Evolutionary conservation across 2,329 filamentous ascomycete species (phyloP), one percentile per base, ranked within the genome.

Genomic region (Myrmaecium sp.): DNA sequence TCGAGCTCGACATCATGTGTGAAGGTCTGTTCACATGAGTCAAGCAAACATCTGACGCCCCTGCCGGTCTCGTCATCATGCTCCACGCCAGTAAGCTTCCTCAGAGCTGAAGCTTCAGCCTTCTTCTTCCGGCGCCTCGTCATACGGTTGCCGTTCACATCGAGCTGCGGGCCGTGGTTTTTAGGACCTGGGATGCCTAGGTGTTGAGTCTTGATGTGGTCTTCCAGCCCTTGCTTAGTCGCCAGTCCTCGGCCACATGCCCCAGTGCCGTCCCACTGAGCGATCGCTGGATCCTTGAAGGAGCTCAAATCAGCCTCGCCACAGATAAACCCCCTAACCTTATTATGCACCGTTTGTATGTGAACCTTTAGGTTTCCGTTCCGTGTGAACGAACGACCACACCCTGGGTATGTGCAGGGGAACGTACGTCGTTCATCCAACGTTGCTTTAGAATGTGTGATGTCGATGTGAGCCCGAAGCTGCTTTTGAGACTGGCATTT

Each of bases 201-300:
- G 47, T 95, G 86, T 13, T 80, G 67, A 25, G 76, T 82, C 12
- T 80, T 73, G 23, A 94, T 64, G 45, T 95, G 86, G 37, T 89
- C 77, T 47, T 86, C 78, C 0, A 94, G 63, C 16, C 71, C 72
- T 11, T 69, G 65, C 49, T 91, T 93, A 33, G 75, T 78, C 31
- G 69, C 67, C 42, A 91, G 89, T 18, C 66, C 65, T 33, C 71
- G 67, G 2, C 75, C 78, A 43, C 86, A 95, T 10, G 75, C 79
- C 26, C 71, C 61, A 6, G 62, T 52, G 13, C 62, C 64, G 30
- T 67, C 58, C 76, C 82, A 92, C 5, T 51, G 58, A 6, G 56
- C 51, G 2, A 89, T 40, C 22, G 55, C 53, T 12, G 44, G 54
- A 23, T 69, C 69, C 16, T 45, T 51, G 9, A 26, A 27, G 12